phyloP scores from a whole-genome alignment of 2,329 filamentous ascomycete species.

The Aspergillus fumigatus region DNA sequence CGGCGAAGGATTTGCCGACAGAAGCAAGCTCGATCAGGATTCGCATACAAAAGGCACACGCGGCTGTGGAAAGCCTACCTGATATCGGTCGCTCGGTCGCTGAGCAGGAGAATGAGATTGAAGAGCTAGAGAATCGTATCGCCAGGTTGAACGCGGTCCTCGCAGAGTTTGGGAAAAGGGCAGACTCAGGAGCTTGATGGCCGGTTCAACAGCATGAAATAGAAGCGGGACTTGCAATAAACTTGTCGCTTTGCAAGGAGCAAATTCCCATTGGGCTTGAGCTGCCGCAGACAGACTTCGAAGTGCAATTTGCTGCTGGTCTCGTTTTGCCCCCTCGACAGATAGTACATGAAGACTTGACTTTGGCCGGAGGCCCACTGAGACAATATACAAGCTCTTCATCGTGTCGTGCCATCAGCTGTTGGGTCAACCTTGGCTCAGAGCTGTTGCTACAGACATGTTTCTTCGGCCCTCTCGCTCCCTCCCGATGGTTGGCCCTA shows the following conservation, averaged over 20 bases:
- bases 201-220: neutral
- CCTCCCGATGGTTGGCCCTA: neutral
- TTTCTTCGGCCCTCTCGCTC: neutral
- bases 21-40: constrained; percentile 77
- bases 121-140: constrained; percentile 38
- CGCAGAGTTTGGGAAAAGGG: constrained; percentile 37
- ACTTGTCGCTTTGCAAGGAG: neutral
- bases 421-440: neutral
- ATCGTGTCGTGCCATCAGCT: neutral
- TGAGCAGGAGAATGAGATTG: constrained; percentile 44
- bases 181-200: constrained; percentile 4
- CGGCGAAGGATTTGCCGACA: constrained; percentile 71
- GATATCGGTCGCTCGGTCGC: constrained; percentile 41
- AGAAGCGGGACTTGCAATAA: neutral
- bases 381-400: neutral
- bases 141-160: constrained; percentile 37
- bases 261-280: neutral
- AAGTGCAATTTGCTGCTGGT: neutral
- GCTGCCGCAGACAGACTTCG: neutral
- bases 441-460: neutral
- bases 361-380: neutral
- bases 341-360: neutral
- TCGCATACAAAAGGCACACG: constrained; percentile 73
- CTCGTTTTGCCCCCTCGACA: neutral
- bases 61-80: constrained; percentile 38